These are phyloP conservation scores for Gossypium gossypioides DNA, from an alignment of 441 rosid genomes.

Conservation along the genomic window DNA sequence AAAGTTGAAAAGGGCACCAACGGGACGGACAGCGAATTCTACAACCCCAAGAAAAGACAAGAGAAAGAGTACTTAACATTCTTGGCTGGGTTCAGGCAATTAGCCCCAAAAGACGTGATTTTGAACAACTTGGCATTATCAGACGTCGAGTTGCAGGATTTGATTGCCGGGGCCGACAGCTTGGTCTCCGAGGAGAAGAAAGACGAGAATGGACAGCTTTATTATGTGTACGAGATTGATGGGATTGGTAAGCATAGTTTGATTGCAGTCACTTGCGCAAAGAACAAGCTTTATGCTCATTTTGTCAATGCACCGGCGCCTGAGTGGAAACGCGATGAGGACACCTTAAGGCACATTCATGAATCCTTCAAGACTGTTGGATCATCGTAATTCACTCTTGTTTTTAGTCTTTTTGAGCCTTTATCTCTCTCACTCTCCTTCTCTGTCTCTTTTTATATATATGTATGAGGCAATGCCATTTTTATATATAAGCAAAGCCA, in stretches of 20 bases:
- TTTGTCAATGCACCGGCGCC: constrained; percentile 74
- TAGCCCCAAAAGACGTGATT: constrained; percentile 65
- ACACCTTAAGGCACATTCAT: constrained; percentile 63
- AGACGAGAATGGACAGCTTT: constrained; percentile 64
- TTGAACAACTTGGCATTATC: constrained; percentile 71
- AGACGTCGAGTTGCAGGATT: constrained; percentile 72
- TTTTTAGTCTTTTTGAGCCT: neutral
- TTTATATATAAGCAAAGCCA: too few species aligned
- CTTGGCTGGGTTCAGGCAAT: constrained; percentile 58
- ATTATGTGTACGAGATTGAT: constrained; percentile 73
- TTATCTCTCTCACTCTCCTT: too few species aligned
- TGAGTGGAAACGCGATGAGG: constrained; percentile 74
- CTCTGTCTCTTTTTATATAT: neutral
- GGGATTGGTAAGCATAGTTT: constrained; percentile 63
- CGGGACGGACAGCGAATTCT: constrained; percentile 86
- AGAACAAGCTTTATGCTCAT: constrained; percentile 79
- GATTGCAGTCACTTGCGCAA: constrained; percentile 78
- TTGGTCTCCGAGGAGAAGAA: constrained; percentile 56
- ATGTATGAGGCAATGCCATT: too few species aligned
- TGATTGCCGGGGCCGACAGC: constrained; percentile 60
- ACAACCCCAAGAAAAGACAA: constrained; percentile 69
- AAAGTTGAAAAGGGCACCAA: constrained; percentile 94
- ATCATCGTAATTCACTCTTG: neutral
- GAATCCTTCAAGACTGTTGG: constrained; percentile 61
- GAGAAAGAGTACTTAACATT: constrained; percentile 76